phyloP scores from a whole-genome alignment of 192 early-diverging fungal genomes.

The Coemansia sp. region DNA sequence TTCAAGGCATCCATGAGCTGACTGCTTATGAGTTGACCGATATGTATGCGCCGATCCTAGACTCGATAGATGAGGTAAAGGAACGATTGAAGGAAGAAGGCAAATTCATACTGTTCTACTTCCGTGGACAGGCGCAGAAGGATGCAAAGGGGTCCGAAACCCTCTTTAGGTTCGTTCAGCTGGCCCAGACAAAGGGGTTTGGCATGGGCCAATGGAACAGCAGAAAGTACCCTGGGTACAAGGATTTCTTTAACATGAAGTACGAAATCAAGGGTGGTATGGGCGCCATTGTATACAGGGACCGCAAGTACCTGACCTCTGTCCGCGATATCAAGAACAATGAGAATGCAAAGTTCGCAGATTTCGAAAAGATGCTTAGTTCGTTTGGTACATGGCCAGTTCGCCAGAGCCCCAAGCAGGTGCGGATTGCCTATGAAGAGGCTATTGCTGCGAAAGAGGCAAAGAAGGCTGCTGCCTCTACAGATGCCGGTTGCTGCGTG shows the following conservation, averaged over 20 bases:
- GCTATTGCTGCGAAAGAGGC: not conserved
- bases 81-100: not conserved
- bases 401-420: not conserved
- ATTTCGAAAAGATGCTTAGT: not conserved
- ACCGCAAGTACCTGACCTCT: not conserved
- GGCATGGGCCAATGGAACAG: not conserved
- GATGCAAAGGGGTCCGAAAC: not conserved
- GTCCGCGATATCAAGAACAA: not conserved
- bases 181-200: not conserved
- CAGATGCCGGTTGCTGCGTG: no score
- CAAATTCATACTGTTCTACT: not conserved
- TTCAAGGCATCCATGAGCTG: not conserved
- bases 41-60: not conserved
- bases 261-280: not conserved
- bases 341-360: not conserved
- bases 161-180: not conserved
- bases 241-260: not conserved
- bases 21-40: not conserved
- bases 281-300: not conserved
- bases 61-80: not conserved
- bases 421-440: not conserved
- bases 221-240: not conserved
- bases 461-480: not conserved
- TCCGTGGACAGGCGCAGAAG: not conserved
- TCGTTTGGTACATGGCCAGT: not conserved